Conservation (phyloP, 768 basidiomycete species). For the Hypsizygus marmoreus region DNA sequence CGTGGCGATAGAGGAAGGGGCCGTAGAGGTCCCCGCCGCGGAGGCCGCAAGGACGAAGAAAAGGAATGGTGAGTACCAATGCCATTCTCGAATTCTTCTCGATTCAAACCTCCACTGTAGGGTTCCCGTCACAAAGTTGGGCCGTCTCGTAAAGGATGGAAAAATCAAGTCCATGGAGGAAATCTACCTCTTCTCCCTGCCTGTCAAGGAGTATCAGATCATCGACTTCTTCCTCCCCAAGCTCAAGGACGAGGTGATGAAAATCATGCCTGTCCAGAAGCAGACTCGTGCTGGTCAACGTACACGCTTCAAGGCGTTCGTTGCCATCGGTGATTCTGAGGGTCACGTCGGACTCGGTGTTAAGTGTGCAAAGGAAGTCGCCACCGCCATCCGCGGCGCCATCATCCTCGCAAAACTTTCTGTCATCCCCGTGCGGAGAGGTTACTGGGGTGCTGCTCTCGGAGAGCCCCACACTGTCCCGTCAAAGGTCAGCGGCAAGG, state of each 20-base stretch:
- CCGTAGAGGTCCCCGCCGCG: constrained; percentile 88
- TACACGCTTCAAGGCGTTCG: constrained; percentile 99
- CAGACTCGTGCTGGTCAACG: constrained; percentile 99
- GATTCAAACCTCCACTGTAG: constrained; percentile 39
- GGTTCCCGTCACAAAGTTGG: constrained; percentile 98
- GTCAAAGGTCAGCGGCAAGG: constrained; percentile 97
- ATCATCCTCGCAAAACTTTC: constrained; percentile 99
- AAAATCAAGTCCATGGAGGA: constrained; percentile 99
- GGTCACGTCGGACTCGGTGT: constrained; percentile 99
- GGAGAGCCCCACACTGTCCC: constrained; percentile 99
- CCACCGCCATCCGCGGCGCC: constrained; percentile 98
- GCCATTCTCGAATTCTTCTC: background rate
- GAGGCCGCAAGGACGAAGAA: constrained; percentile 98
- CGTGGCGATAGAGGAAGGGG: constrained; percentile 92
- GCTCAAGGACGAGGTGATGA: constrained; percentile 99
- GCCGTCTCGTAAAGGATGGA: constrained; percentile 98
- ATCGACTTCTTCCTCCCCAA: constrained; percentile 99
- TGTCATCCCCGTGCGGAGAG: constrained; percentile 96
- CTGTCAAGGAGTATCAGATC: constrained; percentile 99
- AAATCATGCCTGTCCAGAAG: constrained; percentile 99
- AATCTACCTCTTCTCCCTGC: constrained; percentile 99
- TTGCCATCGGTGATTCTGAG: constrained; percentile 98
- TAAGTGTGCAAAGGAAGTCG: constrained; percentile 99
- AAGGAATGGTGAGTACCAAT: constrained; percentile 87
- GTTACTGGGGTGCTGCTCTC: constrained; percentile 99